Base-by-base conservation (phyloP, 106 monocot genomes). In the Allium sativum region DNA sequence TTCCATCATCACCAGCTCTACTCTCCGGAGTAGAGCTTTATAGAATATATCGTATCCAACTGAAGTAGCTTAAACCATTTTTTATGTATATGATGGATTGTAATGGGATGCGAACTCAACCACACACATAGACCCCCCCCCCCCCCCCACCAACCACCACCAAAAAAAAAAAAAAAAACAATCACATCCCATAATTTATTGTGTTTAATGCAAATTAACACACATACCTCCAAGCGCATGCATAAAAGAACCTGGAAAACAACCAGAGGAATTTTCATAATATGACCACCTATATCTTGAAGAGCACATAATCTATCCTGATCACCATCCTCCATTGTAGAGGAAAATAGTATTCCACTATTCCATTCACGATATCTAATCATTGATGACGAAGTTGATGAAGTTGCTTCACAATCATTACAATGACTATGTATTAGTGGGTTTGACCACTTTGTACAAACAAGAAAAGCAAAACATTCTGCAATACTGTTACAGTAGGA, bases 371-470 rank as follows among this genome's bases (percentile, higher is more conserved):
- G 80, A 67, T 90, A 84, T 76, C 78, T 70, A 55, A 84, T 75
- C 47, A 75, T 45, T 15, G 76, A 72, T 12, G 90, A 87, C 5
- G 31, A 31, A 31, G 31, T 31, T n/a, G 94, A 95, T 77, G 95
- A 84, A 68, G 90, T 78, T 45, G 86, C 61, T 70, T 95, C 95
- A 45, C 65, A 64, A 67, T 59, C 55, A 74, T 72, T 63, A 15
- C 75, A n/a, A 40, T 64, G 75, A 59, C 84, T 74, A 75, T 90
- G 95, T 72, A 95, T 95, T 79, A 90, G 70, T 65, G 95, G 95
- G 79, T 95, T 95, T 45, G 73, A 86, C 95, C 95, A 95, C 56
- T 87, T 95, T 61, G 95, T 95, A 73, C 95, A 95, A 59, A 95
- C 90, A 59, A 95, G 86, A 69, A 95, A 95, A 51, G 84, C 83